phyloP scores from a whole-genome alignment of 192 early-diverging fungal genomes.

The Mortierella antarctica region DNA sequence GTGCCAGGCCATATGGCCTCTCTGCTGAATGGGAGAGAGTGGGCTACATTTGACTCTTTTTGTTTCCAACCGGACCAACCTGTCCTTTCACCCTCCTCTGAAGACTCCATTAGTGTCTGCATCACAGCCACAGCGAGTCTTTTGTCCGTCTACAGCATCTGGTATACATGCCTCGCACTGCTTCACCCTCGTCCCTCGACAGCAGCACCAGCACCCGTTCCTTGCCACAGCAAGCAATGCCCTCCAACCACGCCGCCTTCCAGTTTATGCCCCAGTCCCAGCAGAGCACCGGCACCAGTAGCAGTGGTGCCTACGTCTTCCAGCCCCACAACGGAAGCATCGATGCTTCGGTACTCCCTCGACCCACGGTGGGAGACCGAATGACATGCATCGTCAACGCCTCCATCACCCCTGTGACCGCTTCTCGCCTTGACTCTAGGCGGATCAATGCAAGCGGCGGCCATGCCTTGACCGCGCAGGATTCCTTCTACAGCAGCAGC shows the following conservation, averaged over 20 bases:
- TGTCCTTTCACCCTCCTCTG: too few species aligned
- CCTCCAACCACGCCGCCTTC: constrained; percentile 26
- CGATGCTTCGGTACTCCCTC: constrained; percentile 24
- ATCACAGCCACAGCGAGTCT: too few species aligned
- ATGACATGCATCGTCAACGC: constrained; percentile 55
- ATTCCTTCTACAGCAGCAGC: constrained; percentile 8
- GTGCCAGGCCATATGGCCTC: too few species aligned
- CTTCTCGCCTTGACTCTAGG: constrained; percentile 9
- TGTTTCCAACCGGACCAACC: too few species aligned
- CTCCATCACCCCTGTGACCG: constrained; percentile 36
- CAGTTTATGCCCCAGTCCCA: neutral
- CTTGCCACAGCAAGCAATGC: constrained; percentile 13
- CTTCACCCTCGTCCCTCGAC: neutral
- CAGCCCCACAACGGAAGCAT: constrained; percentile 9
- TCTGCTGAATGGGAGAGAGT: too few species aligned
- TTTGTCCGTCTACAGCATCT: too few species aligned
- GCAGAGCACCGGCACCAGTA: neutral
- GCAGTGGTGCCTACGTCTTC: constrained; percentile 12
- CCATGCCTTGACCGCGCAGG: neutral
- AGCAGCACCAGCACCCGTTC: constrained; percentile 2
- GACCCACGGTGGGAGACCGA: constrained; percentile 42
- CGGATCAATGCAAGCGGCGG: too few species aligned
- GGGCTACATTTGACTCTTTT: too few species aligned
- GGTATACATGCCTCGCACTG: too few species aligned
- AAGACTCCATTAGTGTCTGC: too few species aligned